Evolutionary conservation across 495 filamentous ascomycete genomes (phyloP), one percentile per base, ranked within the genome.

Genomic region (Penicillium canescens): DNA sequence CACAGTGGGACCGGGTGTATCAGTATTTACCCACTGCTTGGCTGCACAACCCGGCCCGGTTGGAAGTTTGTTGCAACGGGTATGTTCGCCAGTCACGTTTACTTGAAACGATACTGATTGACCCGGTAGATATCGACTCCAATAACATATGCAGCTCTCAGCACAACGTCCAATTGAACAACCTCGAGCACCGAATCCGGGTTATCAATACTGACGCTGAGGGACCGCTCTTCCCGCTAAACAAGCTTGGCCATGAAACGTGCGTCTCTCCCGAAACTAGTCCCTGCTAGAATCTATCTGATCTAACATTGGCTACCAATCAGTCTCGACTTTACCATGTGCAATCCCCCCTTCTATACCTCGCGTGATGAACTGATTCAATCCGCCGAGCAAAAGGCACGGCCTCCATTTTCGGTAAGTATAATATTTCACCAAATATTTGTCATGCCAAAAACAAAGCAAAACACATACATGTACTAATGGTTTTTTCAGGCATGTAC

Each of bases 341-440:
- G 86, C 70, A 98, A 98, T 59, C 94, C 94, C 1, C 94, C 94
- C 0, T 98, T 98, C 73, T 97, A 96, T 73, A 60, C 78, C 18
- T 92, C 90, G 3, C 74, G 78, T 14, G 68, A 78, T 11, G 89
- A 95, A 34, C 83, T 96, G 70, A 53, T 80, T 1, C 71, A 74
- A 9, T 84, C 86, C 0, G 87, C 90, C 0, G 59, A 72, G 20
- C 68, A 77, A 26, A 98, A 97, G 64, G 60, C 75, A 7, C 75
- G 80, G 3, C 83, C 84, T 1, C 90, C 94, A 0, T 81, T 82
- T 48, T 88, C 89, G 13, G 78, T 84, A 60, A 58, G 62, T 59
- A 6, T 10, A 7, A 35, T 23, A 14, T 5, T n/a, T 7, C 20
- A 6, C 4, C 13, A 0, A 26, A 1, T 40, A 31, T 31, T 31